A percentile compares a stretch with the other conserved stretches of the same genome.
Conservation (phyloP, 2,329 filamentous ascomycete species). For the Phaeosphaeriaceae sp. region DNA sequence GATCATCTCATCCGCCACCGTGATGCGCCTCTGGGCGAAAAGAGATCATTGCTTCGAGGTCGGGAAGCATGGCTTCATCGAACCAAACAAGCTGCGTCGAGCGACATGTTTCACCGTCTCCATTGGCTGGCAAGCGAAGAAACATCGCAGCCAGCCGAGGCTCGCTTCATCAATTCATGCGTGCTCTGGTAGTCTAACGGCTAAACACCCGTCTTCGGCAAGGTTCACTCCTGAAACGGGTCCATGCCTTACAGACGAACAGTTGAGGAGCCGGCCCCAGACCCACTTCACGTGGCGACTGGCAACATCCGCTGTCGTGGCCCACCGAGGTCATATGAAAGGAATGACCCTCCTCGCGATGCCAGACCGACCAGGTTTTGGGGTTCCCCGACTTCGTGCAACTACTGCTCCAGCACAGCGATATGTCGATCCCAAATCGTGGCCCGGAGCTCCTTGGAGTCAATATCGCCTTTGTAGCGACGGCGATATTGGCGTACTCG, state of each 20-base stretch:
- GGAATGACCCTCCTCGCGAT: conserved; percentile 15
- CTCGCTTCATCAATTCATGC: not conserved
- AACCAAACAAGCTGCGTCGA: not conserved
- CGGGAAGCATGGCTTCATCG: not conserved
- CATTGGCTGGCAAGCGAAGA: not conserved
- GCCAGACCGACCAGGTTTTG: conserved; percentile 4
- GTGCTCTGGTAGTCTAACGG: conserved; percentile 7
- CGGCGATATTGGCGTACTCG: conserved; percentile 31
- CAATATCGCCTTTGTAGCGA: conserved; percentile 35
- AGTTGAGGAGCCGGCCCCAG: conserved; percentile 16
- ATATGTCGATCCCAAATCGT: conserved; percentile 41
- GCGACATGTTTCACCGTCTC: not conserved
- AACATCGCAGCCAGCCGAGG: not conserved
- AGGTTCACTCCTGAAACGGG: conserved; percentile 27
- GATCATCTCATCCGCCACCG: not conserved
- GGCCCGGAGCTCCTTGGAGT: conserved; percentile 42
- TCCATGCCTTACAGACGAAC: conserved; percentile 18
- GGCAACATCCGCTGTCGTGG: conserved; percentile 17
- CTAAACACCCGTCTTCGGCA: conserved; percentile 15
- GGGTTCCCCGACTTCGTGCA: conserved; percentile 11
- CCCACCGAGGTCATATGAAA: conserved; percentile 25
- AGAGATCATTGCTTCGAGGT: not conserved
- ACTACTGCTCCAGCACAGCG: conserved; percentile 10
- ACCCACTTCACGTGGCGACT: conserved; percentile 31
- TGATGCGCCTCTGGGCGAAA: not conserved